These are phyloP conservation scores for Trypanosoma cruzi DNA, from an alignment of 208 protist species.

Conservation along the genomic window DNA sequence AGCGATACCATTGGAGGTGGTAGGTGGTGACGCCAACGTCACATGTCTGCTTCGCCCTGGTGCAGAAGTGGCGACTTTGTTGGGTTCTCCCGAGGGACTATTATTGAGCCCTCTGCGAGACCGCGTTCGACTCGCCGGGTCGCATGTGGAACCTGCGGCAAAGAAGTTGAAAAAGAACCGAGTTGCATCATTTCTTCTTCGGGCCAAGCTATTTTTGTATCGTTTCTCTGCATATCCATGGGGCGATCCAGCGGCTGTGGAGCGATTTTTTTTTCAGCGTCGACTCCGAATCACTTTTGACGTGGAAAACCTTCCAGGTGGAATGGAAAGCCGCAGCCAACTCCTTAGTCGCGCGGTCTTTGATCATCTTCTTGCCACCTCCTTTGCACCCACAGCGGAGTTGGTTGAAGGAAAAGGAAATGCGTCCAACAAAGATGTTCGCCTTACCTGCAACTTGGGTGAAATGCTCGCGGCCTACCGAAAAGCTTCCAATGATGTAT, in stretches of 20 bases:
- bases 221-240: slow-evolving; percentile 24
- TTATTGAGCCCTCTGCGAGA: slow-evolving; percentile 30
- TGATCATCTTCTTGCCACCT: slow-evolving; percentile 33
- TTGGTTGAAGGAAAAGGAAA: neutral
- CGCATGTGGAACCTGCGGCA: neutral
- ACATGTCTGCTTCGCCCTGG: slow-evolving; percentile 19
- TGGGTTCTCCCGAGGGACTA: slow-evolving; percentile 31
- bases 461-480: neutral
- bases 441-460: slow-evolving; percentile 13
- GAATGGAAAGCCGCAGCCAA: slow-evolving; percentile 16
- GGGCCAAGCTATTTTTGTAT: neutral
- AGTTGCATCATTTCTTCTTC: neutral
- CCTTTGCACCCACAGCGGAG: slow-evolving; percentile 16
- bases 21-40: neutral
- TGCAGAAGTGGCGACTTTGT: slow-evolving; percentile 7
- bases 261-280: slow-evolving; percentile 35
- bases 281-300: slow-evolving; percentile 28
- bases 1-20: neutral
- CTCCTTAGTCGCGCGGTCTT: slow-evolving; percentile 30
- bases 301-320: neutral
- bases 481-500: neutral
- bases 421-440: neutral
- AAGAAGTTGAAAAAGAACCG: neutral
- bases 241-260: slow-evolving; percentile 15
- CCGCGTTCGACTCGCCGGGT: neutral